Percentiles rank a stretch among this genome's conserved stretches.
These are phyloP conservation scores for Kandelia obovata DNA, from an alignment of 345 rosid species.

Conservation along the genomic window DNA sequence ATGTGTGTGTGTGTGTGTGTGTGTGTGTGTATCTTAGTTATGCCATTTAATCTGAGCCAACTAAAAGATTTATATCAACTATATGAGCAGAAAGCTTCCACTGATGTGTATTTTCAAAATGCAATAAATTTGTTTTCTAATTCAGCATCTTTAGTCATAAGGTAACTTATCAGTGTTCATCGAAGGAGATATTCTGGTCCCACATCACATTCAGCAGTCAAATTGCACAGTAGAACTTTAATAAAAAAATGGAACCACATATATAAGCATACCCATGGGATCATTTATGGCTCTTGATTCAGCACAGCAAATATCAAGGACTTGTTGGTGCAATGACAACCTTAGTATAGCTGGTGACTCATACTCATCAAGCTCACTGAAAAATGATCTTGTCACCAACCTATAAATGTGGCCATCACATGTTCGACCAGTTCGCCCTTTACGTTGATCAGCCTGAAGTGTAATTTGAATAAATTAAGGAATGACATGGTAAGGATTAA, in stretches of 20 bases:
- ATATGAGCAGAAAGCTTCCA: too few relatives aligned
- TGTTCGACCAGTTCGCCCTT: constrained; percentile 95
- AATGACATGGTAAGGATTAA: constrained; percentile 1
- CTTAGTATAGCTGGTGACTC: constrained; percentile 73
- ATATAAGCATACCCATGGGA: constrained; percentile 58
- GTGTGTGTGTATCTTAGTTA: too few relatives aligned
- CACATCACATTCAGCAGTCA: constrained; percentile 4
- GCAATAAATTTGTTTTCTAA: too few relatives aligned
- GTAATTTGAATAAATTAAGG: constrained; percentile 20
- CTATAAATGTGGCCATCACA: constrained; percentile 93
- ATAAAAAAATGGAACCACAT: constrained; percentile 5
- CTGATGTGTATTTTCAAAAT: too few relatives aligned
- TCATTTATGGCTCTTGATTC: constrained; percentile 78
- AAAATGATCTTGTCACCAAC: constrained; percentile 77
- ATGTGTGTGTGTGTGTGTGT: too few relatives aligned
- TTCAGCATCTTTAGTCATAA: too few relatives aligned
- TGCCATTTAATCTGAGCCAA: too few relatives aligned
- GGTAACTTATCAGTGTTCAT: too few relatives aligned
- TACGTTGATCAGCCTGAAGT: constrained; percentile 85
- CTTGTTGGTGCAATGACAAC: constrained; percentile 80
- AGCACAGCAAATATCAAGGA: constrained; percentile 78
- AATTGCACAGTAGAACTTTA: neutral
- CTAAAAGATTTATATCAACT: too few relatives aligned
- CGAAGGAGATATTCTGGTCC: neutral
- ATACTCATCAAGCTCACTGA: constrained; percentile 53